Conservation (phyloP, 2,329 filamentous ascomycete genomes). For the Hypoxylon sp. region DNA sequence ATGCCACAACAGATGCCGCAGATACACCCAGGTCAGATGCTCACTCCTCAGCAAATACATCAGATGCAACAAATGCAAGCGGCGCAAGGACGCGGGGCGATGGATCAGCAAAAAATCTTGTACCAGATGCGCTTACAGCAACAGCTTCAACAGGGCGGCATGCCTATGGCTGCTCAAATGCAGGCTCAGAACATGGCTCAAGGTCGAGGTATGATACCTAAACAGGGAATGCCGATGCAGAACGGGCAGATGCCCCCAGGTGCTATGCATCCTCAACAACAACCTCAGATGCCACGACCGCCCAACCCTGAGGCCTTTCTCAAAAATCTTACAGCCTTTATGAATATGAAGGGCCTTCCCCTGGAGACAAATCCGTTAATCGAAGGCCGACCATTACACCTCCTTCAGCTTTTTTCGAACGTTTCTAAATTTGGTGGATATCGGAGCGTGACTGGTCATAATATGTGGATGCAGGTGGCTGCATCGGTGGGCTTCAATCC, state of each 20-base stretch:
- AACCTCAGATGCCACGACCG: conserved; percentile 55
- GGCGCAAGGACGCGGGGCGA: conserved; percentile 65
- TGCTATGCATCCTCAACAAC: conserved; percentile 62
- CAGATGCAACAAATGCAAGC: conserved; percentile 61
- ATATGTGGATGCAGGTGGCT: conserved; percentile 81
- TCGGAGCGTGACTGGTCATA: conserved; percentile 75
- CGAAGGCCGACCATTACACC: conserved; percentile 78
- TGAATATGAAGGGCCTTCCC: conserved; percentile 78
- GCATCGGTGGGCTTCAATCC: conserved; percentile 72
- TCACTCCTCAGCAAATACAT: conserved; percentile 58
- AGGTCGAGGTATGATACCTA: conserved; percentile 66
- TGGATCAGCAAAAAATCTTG: conserved; percentile 79
- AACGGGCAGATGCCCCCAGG: conserved; percentile 69
- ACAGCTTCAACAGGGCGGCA: conserved; percentile 74
- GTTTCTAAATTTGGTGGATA: conserved; percentile 85
- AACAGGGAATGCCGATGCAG: conserved; percentile 64
- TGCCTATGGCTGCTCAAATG: conserved; percentile 66
- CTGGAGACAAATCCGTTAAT: conserved; percentile 82
- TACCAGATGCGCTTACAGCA: conserved; percentile 89
- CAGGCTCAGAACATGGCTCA: conserved; percentile 58
- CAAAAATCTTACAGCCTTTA: conserved; percentile 81
- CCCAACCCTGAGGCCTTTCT: conserved; percentile 77
- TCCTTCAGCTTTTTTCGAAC: conserved; percentile 82
- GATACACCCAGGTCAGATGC: conserved; percentile 56
- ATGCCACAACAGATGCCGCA: conserved; percentile 56